A percentile compares a stretch with the other conserved stretches of the same genome.
Evolutionary conservation across 1,139 yeast genomes (phyloP).

Genomic region (Casaregolazyma suthepensis): DNA sequence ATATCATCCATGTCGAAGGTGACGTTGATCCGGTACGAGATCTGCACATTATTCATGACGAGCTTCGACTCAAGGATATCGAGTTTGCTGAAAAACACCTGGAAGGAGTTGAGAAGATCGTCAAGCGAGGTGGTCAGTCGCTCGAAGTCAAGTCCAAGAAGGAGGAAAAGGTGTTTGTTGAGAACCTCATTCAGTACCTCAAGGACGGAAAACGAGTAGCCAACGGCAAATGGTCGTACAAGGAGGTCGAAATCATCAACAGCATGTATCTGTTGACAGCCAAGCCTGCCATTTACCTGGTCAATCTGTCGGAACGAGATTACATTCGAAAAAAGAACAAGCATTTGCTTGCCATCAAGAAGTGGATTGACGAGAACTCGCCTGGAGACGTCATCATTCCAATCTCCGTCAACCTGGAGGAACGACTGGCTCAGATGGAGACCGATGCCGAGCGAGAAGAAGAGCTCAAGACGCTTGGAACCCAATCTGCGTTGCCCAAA

Average conservation of each 20-base stretch:
- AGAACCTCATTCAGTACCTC: conserved; percentile 65
- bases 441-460: conserved; percentile 87
- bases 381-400: conserved; percentile 96
- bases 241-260: conserved; percentile 87
- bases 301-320: conserved; percentile 90
- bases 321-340: conserved; percentile 97
- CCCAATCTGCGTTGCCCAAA: conserved; percentile 79
- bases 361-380: conserved; percentile 92
- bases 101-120: conserved; percentile 79
- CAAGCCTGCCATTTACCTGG: conserved; percentile 91
- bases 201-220: conserved; percentile 88
- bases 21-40: conserved; percentile 96
- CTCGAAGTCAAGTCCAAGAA: conserved; percentile 91
- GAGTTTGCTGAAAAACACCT: conserved; percentile 90
- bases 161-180: conserved; percentile 82
- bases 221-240: conserved; percentile 80
- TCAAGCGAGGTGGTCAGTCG: conserved; percentile 88
- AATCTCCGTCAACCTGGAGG: conserved; percentile 87
- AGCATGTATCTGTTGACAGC: conserved; percentile 79
- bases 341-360: conserved; percentile 82
- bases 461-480: conserved; percentile 82
- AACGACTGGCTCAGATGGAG: conserved; percentile 83
- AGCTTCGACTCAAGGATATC: conserved; percentile 91
- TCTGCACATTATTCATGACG: conserved; percentile 85
- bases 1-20: conserved; percentile 95